Base-by-base conservation (phyloP, 768 basidiomycete species). In the Kwoniella shandongensis region DNA sequence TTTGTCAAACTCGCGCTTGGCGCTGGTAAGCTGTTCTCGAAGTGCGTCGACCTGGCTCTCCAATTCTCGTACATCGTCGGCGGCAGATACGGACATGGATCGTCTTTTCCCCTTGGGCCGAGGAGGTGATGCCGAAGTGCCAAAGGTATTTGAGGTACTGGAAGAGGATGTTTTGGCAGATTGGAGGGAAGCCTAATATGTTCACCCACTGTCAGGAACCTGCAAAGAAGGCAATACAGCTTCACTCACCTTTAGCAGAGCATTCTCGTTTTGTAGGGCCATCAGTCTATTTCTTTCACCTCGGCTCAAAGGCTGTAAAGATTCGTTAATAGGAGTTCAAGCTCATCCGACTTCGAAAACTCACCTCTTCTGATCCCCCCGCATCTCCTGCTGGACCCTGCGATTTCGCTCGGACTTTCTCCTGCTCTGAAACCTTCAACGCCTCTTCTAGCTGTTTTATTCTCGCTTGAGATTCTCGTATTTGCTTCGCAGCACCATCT, bases 1-100 rank as follows among this genome's bases (percentile, higher is more conserved):
- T 47, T 76, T 75, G 54, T 73, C 59, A 13, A 65, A 49, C 18
- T 69, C 66, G 12, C 59, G 39, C 41, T 68, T 67, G 10, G 66
- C 58, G 7, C 38, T 49, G 1, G 57, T 55, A 1, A 76, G 60
- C 51, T 68, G 67, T 6, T 45, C 42, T 40, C 61, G 59, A 22
- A 76, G 52, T 11, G 54, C 60, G 12, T 70, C 66, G 25, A 75
- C 44, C 27, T 74, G 65, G 10, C 22, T 51, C 13, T 58, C 56
- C n/a, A 58, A 25, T 25, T 58, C 56, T 13, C 44, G 39, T 3
- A 58, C n/a, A 22, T 58, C 56, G 2, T 46, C 54, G 15, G 59
- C 66, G n/a, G 47, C 45, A 45, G 50, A 73, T 23, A 48, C 61
- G 17, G 51, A 58, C 49, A 58, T 50, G 5, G 56, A 58, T 30